Evolutionary conservation across 176 grass and related monocot genomes (phyloP), one percentile per base, ranked within the genome.

Genomic region (Oryza punctata): DNA sequence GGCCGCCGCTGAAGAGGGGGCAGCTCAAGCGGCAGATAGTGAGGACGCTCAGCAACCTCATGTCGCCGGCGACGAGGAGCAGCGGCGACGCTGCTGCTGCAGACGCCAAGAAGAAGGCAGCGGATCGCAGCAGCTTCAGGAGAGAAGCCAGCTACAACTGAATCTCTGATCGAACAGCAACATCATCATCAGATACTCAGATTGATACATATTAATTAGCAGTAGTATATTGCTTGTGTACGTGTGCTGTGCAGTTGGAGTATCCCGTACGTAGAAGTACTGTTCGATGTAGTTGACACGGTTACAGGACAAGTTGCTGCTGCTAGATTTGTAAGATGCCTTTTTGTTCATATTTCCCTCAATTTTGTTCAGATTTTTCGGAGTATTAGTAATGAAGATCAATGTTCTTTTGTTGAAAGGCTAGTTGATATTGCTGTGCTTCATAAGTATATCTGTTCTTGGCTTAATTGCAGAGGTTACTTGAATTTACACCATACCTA

Each of bases 1-100:
- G 75, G 81, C 87, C 79, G 21, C 79, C 86, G 6, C 66, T 82
- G 40, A 88, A 88, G 79, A 82, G 79, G 54, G 85, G 86, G 18
- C 72, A 70, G 72, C 59, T 88, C 5, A 88, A 88, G 75, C 10
- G 43, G 80, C 86, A 79, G 32, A 88, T 88, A 64, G 80, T 24
- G 59, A 88, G 73, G 75, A 79, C 75, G 32, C 65, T 84, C 32
- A 57, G 86, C 74, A 63, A 26, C 64, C 72, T 87, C 27, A 63
- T 87, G 37, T 27, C 61, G 85, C 78, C 78, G 37, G 19, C 61
- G 85, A 72, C 78, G 21, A 87, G 72, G 64, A 83, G 37, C 26
- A 21, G 6, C 3, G 37, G 7, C 37, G 7, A 7, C 7, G 37
- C 37, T 38, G 37, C 37, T 38, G 52, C 52, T 21, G 72, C 49